Conservation (phyloP, 257 asterid species). For the Jacaranda mimosifolia region DNA sequence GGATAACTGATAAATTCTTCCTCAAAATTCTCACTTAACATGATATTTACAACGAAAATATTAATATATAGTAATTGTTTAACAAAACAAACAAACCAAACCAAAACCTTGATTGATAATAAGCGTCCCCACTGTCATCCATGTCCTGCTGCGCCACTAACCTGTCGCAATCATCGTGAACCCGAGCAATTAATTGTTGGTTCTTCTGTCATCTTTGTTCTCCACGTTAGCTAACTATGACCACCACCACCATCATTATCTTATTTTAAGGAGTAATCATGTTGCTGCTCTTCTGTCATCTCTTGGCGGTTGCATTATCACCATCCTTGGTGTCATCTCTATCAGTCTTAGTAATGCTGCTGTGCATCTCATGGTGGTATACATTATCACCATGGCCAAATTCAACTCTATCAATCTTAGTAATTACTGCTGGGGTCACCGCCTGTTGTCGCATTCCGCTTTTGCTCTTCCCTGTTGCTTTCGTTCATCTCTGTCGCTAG, state of each 20-base stretch:
- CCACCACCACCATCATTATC: slow-evolving; percentile 5
- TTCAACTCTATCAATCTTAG: background rate
- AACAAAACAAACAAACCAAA: background rate
- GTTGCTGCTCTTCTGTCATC: background rate
- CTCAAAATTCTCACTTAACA: background rate
- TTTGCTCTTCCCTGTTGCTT: background rate
- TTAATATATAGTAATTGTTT: background rate
- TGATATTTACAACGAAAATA: background rate
- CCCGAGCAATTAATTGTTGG: background rate
- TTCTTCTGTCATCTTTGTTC: background rate
- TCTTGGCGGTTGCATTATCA: background rate
- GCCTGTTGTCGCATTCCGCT: background rate
- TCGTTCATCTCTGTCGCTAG: background rate
- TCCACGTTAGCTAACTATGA: background rate
- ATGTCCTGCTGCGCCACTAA: background rate
- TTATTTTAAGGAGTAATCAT: background rate
- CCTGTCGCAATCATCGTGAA: background rate
- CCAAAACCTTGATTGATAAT: too few species aligned
- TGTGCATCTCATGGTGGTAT: background rate
- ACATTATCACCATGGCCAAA: too few species aligned
- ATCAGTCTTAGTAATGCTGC: background rate
- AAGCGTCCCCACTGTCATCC: background rate
- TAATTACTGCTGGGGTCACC: background rate
- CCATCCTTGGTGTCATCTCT: background rate
- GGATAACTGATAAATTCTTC: background rate